Percentiles rank a stretch among this genome's conserved stretches.
These are phyloP conservation scores for Annulohypoxylon bovei DNA, from an alignment of 495 filamentous ascomycete genomes.

Conservation along the genomic window DNA sequence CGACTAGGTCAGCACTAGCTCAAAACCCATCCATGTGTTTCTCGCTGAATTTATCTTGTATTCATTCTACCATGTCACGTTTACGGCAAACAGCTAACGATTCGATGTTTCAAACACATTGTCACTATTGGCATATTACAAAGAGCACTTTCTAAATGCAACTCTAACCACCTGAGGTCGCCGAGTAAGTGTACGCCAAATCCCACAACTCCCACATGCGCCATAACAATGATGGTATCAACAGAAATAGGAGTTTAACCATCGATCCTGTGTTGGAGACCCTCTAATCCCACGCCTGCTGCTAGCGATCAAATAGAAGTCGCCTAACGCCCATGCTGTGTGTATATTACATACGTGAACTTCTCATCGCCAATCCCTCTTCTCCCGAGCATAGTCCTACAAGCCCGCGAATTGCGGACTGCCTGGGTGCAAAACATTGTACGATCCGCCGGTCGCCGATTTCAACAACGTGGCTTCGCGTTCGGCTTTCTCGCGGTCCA, in stretches of 20 bases:
- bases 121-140: slow-evolving; percentile 12
- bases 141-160: slow-evolving; percentile 12
- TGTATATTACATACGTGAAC: slow-evolving; percentile 22
- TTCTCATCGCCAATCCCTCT: not conserved
- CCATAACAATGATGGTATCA: slow-evolving; percentile 22
- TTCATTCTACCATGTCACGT: not conserved
- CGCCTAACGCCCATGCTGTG: not conserved
- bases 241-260: slow-evolving; percentile 14
- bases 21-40: not conserved
- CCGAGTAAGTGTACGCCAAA: slow-evolving; percentile 12
- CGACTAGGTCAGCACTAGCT: slow-evolving; percentile 6
- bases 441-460: slow-evolving; percentile 31
- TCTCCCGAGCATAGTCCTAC: slow-evolving; percentile 8
- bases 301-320: slow-evolving; percentile 6
- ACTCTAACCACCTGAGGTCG: not conserved
- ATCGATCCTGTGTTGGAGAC: not conserved
- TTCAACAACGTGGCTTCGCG: slow-evolving; percentile 48
- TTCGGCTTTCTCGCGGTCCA: slow-evolving; percentile 66
- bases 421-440: slow-evolving; percentile 45
- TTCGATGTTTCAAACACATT: not conserved
- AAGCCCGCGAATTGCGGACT: slow-evolving; percentile 47
- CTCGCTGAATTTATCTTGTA: not conserved
- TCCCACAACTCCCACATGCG: not conserved
- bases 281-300: slow-evolving; percentile 3
- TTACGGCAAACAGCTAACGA: not conserved